Percentiles rank a stretch among this genome's conserved stretches.
Conservation (phyloP, 1,284 basidiomycete genomes). For the Malassezia japonica region DNA sequence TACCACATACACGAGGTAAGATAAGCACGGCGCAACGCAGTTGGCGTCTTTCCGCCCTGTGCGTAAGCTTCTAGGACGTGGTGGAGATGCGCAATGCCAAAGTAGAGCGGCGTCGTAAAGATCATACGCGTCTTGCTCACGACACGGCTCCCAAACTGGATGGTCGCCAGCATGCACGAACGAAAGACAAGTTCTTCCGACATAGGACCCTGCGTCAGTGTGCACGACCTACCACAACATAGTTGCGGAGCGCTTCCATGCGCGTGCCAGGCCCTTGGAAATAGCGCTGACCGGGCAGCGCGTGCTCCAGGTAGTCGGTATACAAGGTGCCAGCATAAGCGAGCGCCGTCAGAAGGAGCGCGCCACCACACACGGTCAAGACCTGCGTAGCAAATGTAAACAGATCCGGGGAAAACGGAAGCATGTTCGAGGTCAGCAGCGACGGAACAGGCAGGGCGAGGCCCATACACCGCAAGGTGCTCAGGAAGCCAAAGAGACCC, state of each 20-base stretch:
- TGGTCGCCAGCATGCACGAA: slow-evolving; percentile 67
- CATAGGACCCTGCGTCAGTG: too few relatives aligned
- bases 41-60: slow-evolving; percentile 43
- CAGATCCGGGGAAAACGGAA: slow-evolving; percentile 25
- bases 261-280: slow-evolving; percentile 49
- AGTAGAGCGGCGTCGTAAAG: slow-evolving; percentile 71
- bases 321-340: slow-evolving; percentile 80
- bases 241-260: slow-evolving; percentile 64
- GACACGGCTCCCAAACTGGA: slow-evolving; percentile 58
- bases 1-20: slow-evolving; percentile 56
- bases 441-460: slow-evolving; percentile 25
- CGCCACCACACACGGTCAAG: background rate
- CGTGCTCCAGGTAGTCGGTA: slow-evolving; percentile 54
- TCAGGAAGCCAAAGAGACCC: slow-evolving; percentile 6
- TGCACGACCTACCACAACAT: too few relatives aligned
- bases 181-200: slow-evolving; percentile 91
- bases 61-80: slow-evolving; percentile 78
- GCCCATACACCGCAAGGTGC: slow-evolving; percentile 22
- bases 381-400: slow-evolving; percentile 2
- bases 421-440: slow-evolving; percentile 18
- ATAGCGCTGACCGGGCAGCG: slow-evolving; percentile 57
- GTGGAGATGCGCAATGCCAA: slow-evolving; percentile 83
- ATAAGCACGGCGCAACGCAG: slow-evolving; percentile 59
- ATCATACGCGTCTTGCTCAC: slow-evolving; percentile 57
- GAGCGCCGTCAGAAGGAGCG: slow-evolving; percentile 56